Percentiles rank a stretch among this genome's conserved stretches.
phyloP scores from a whole-genome alignment of 345 rosid species.

The Linum trigynum region DNA sequence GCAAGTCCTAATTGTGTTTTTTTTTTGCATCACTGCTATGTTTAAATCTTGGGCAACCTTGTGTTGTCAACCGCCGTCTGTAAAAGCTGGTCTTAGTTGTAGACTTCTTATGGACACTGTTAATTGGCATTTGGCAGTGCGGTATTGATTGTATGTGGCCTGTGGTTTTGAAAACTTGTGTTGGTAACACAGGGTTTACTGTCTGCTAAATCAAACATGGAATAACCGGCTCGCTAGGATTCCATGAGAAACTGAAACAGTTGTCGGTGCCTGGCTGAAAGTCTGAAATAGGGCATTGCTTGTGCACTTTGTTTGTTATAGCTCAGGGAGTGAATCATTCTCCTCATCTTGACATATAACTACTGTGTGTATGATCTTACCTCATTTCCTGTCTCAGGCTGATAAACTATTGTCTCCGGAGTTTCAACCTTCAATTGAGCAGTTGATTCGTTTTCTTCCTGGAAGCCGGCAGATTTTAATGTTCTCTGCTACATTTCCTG shows the following conservation, averaged over 20 bases:
- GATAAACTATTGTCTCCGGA: slow-evolving; percentile 97
- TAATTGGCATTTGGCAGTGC: too few relatives aligned
- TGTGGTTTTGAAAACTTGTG: neutral
- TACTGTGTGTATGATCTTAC: neutral
- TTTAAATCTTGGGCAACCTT: neutral
- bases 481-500: slow-evolving; percentile 98
- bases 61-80: neutral
- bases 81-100: neutral
- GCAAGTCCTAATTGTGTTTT: neutral
- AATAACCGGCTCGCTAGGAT: neutral
- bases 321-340: neutral
- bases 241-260: too few relatives aligned
- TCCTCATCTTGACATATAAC: neutral
- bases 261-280: too few relatives aligned
- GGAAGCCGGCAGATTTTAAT: slow-evolving; percentile 78
- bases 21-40: neutral
- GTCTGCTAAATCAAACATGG: neutral
- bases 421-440: slow-evolving; percentile 93
- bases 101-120: neutral
- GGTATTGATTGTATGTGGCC: neutral
- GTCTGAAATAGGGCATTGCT: neutral
- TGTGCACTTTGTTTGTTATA: neutral
- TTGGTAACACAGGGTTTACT: too few relatives aligned
- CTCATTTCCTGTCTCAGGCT: slow-evolving; percentile 44
- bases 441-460: slow-evolving; percentile 83